These are phyloP conservation scores for Calocera cornea DNA, from an alignment of 768 basidiomycete species.

Conservation along the genomic window DNA sequence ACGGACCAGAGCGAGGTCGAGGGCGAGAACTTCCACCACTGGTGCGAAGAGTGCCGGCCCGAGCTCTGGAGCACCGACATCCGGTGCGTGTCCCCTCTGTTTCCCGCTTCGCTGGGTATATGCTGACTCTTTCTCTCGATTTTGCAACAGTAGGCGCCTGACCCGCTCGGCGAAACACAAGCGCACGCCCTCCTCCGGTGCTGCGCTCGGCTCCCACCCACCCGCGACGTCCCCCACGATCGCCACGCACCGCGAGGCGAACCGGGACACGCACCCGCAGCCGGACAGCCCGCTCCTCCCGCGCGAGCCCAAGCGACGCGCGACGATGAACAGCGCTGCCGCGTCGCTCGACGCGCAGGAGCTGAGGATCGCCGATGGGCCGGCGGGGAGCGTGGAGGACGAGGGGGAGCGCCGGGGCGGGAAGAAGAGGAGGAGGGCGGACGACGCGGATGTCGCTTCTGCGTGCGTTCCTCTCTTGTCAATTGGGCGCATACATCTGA, in stretches of 20 bases:
- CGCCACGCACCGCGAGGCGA: constrained; percentile 50
- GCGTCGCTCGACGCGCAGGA: constrained; percentile 79
- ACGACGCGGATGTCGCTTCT: constrained; percentile 30
- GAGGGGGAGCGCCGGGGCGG: constrained; percentile 17
- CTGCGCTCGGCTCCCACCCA: constrained; percentile 50
- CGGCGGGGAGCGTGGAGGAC: constrained; percentile 12
- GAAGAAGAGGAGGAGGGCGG: constrained; percentile 17
- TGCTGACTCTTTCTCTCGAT: neutral
- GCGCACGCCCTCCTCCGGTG: constrained; percentile 14
- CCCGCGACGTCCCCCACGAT: constrained; percentile 34
- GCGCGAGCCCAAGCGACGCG: constrained; percentile 56
- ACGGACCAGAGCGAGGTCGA: constrained; percentile 51
- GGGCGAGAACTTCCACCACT: constrained; percentile 69
- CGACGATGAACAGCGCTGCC: constrained; percentile 96
- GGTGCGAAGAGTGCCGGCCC: constrained; percentile 85
- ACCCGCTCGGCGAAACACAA: constrained; percentile 9
- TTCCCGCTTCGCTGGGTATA: neutral
- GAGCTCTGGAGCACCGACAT: constrained; percentile 71
- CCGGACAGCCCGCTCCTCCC: constrained; percentile 34
- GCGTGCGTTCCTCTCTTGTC: neutral
- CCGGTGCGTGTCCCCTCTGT: constrained; percentile 43
- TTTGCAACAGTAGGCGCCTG: constrained; percentile 10
- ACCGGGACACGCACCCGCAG: constrained; percentile 29
- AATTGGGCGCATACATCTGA: neutral
- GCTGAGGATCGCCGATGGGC: constrained; percentile 13